These are phyloP conservation scores for Penicillium ochrochloron DNA, from an alignment of 495 filamentous ascomycete species.

Conservation along the genomic window DNA sequence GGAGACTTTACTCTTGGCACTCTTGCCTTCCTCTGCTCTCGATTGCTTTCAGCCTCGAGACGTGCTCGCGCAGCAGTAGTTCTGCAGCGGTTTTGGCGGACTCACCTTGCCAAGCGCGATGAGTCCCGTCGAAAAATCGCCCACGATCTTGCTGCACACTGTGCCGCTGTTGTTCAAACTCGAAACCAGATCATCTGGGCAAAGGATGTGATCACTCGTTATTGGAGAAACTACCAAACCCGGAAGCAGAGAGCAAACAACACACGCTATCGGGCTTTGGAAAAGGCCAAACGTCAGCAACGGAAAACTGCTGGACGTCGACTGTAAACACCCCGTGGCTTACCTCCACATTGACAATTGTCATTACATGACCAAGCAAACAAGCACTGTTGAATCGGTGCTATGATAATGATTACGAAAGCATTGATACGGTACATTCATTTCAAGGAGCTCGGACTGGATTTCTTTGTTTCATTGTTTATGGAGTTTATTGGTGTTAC, in stretches of 20 bases:
- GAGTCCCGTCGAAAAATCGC: constrained; percentile 45
- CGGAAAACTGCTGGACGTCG: constrained; percentile 6
- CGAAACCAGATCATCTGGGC: constrained; percentile 52
- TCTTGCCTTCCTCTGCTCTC: constrained; percentile 66
- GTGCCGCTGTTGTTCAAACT: constrained; percentile 50
- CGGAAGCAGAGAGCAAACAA: constrained; percentile 18
- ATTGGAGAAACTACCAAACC: constrained; percentile 43
- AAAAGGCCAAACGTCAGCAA: constrained; percentile 5
- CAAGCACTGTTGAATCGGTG: background rate
- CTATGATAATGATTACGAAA: constrained; percentile 18
- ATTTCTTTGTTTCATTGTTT: constrained; percentile 3
- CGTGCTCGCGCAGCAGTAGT: constrained; percentile 48
- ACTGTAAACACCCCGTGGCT: constrained; percentile 6
- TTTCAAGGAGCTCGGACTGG: background rate
- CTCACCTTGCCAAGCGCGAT: constrained; percentile 31
- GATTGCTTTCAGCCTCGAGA: constrained; percentile 58
- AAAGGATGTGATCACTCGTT: constrained; percentile 52
- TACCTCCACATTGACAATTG: background rate
- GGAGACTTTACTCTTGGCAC: constrained; percentile 57
- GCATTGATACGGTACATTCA: constrained; percentile 8
- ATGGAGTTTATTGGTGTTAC: background rate
- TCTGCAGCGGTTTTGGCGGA: constrained; percentile 51
- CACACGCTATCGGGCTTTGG: background rate
- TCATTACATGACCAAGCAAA: background rate
- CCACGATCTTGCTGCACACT: constrained; percentile 49